phyloP scores from a whole-genome alignment of 352 stramenopile genomes.

The Pythium chondricola region DNA sequence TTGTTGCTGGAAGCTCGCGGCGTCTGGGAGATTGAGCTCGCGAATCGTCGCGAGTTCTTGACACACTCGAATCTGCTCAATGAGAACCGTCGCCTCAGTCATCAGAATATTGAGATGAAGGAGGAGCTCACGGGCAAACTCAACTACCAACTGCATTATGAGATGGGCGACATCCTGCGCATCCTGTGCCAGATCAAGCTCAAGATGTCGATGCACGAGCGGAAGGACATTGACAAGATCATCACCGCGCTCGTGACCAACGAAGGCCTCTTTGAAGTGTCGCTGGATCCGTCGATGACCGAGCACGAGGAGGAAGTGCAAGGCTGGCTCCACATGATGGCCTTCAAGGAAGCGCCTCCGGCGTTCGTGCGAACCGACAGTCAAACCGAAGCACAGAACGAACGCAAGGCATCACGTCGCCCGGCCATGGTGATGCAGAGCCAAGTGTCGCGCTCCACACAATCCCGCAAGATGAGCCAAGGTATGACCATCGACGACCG shows the following conservation, averaged over 20 bases:
- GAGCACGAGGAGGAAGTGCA: slow-evolving; percentile 68
- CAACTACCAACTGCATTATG: slow-evolving; percentile 62
- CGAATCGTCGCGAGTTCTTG: slow-evolving; percentile 39
- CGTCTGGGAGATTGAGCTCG: slow-evolving; percentile 40
- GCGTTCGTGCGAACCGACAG: slow-evolving; percentile 6
- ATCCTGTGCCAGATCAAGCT: slow-evolving; percentile 66
- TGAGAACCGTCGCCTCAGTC: slow-evolving; percentile 51
- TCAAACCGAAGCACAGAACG: neutral
- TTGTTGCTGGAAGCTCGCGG: slow-evolving; percentile 28
- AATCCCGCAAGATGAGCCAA: slow-evolving; percentile 32
- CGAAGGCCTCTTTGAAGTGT: slow-evolving; percentile 57
- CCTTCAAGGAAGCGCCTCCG: slow-evolving; percentile 30
- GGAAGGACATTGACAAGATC: slow-evolving; percentile 59
- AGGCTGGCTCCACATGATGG: slow-evolving; percentile 70
- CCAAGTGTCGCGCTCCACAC: slow-evolving; percentile 30
- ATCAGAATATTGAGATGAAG: slow-evolving; percentile 64
- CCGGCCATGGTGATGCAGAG: slow-evolving; percentile 1
- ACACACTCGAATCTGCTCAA: slow-evolving; percentile 46
- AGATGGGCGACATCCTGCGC: slow-evolving; percentile 68
- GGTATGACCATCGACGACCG: slow-evolving; percentile 17
- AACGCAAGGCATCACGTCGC: slow-evolving; percentile 3
- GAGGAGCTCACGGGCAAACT: slow-evolving; percentile 55
- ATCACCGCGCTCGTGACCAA: slow-evolving; percentile 64
- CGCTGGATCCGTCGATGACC: slow-evolving; percentile 39
- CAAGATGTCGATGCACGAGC: slow-evolving; percentile 43